Conservation (phyloP, 1,284 basidiomycete genomes). For the Puccinia novopanici region DNA sequence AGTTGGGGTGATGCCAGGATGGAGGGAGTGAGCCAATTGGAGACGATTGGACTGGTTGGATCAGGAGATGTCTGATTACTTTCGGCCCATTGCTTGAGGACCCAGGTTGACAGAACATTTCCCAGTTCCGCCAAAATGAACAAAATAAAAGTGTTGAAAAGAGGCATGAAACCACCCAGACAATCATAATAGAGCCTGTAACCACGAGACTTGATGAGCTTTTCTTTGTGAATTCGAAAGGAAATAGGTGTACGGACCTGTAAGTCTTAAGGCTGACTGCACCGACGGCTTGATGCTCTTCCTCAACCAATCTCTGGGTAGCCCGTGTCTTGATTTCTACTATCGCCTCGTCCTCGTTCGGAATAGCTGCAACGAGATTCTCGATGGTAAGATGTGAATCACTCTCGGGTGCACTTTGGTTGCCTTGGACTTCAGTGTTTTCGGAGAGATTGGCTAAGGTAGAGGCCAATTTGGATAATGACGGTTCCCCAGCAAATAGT, state of each 20-base stretch:
- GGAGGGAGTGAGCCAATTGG: conserved; percentile 11
- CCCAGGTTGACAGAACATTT: conserved; percentile 28
- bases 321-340: conserved; percentile 17
- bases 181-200: conserved; percentile 34
- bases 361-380: conserved; percentile 55
- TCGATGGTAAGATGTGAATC: conserved; percentile 54
- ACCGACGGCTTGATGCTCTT: conserved; percentile 47
- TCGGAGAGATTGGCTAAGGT: background rate
- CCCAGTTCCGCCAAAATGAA: conserved; percentile 36
- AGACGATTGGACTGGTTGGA: background rate
- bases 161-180: conserved; percentile 26
- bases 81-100: conserved; percentile 35
- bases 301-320: conserved; percentile 29
- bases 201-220: background rate
- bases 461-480: background rate
- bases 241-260: background rate
- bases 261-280: conserved; percentile 36
- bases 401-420: conserved; percentile 50
- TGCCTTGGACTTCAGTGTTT: background rate
- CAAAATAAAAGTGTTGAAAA: conserved; percentile 25
- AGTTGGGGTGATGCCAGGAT: background rate
- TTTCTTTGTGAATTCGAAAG: background rate
- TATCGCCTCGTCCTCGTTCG: conserved; percentile 55
- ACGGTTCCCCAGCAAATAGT: conserved; percentile 57
- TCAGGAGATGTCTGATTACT: conserved; percentile 3